Base-by-base conservation (phyloP, 257 asterid species). In the Jacaranda copaia region DNA sequence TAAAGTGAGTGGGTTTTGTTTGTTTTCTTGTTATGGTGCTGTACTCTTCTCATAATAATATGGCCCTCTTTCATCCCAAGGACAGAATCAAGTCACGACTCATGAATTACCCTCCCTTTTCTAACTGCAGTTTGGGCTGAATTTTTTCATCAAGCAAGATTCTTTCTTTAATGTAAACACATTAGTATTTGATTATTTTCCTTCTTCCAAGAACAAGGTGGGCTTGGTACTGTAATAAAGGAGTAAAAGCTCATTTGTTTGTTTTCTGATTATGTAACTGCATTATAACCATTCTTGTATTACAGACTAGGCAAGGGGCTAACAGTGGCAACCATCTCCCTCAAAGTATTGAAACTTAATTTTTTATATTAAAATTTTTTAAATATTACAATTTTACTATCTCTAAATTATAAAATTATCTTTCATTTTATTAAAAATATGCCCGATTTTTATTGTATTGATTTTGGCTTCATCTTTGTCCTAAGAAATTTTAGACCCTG, bases 11-110 rank as follows among this genome's bases (percentile, higher is more conserved):
- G 68, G 8, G 7, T 72, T 70, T 74, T 84, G 77, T 81, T 77
- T 77, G 81, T 81, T 84, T 77, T 66, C 79, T 45, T 63, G 1
- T 62, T 74, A 40, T 60, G 79, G 76, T 9, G 65, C 12, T 74
- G 45, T 68, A 73, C 32, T 56, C 63, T 58, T 49, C 40, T 32
- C 39, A 65, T 56, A 35, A 63, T 18, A 10, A 38, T 74, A 16
- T 35, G 55, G 73, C 38, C 73, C 73, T 65, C 52, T 73, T 79
- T 10, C 39, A 64, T 73, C 36, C 36, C n/a, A 57, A 46, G 38
- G 62, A 67, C 40, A 49, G 60, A 65, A 60, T 12, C 60, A 11
- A 59, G 15, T 71, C 73, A 64, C 76, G 70, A 70, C 25, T 81
- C 73, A 64, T 81, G 70, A 70, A 40, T 81, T 48, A 58, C 61